Base-by-base conservation (phyloP, 163 green algal genomes). In the Trebouxiophyceae sp. region DNA sequence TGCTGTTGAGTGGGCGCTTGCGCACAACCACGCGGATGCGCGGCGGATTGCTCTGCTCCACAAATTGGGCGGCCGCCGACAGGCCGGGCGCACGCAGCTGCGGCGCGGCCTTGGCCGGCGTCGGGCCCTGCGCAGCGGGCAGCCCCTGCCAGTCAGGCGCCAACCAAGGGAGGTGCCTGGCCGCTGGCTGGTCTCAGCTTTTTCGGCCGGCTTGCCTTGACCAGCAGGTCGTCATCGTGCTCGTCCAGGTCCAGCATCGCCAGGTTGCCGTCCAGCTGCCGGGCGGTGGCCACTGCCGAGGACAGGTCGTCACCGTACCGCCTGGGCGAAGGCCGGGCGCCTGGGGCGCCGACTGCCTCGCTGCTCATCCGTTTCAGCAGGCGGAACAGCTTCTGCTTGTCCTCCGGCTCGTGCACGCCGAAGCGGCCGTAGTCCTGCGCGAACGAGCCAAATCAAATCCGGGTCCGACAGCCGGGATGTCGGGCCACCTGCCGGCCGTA, bases 21-120 rank as follows among this genome's bases (percentile, higher is more conserved):
- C 94, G 78, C 22, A 99, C 93, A 19, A 96, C 85, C 0, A 98
- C 92, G 0, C 87, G 73, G 62, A 98, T 98, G 65, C 93, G 92
- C 2, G 84, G 84, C 5, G 87, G 83, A 50, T 93, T 50, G 12
- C 39, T 16, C 12, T n/a, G n/a, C n/a, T n/a, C n/a, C n/a, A n/a
- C n/a, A n/a, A n/a, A n/a, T n/a, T n/a, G n/a, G n/a, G n/a, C n/a
- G n/a, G n/a, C n/a, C n/a, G n/a, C n/a, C n/a, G n/a, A n/a, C n/a
- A n/a, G n/a, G n/a, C n/a, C n/a, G n/a, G n/a, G n/a, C n/a, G n/a
- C n/a, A n/a, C n/a, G n/a, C n/a, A n/a, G n/a, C n/a, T n/a, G n/a
- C n/a, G n/a, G n/a, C n/a, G n/a, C n/a, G n/a, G n/a, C n/a, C n/a
- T n/a, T n/a, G n/a, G n/a, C n/a, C n/a, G n/a, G n/a, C n/a, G n/a